Conservation (phyloP, 2,329 filamentous ascomycete species). For the Sarocladiaceae sp. region DNA sequence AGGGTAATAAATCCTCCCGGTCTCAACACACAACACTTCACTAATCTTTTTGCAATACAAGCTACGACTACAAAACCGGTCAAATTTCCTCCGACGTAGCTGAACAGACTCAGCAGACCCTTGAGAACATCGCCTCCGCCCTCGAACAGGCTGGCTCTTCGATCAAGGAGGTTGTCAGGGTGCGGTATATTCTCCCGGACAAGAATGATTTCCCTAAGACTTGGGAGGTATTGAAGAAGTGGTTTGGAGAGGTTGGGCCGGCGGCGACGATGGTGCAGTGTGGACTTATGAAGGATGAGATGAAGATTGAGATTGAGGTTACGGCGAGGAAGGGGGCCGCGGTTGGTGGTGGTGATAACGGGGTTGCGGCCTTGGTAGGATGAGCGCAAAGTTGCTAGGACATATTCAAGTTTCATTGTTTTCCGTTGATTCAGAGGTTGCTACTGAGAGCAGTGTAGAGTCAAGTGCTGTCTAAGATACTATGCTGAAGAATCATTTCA, state of each 20-base stretch:
- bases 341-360: not conserved
- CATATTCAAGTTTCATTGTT: too few relatives aligned
- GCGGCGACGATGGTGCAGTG: conserved; percentile 52
- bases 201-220: conserved; percentile 41
- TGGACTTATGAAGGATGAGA: conserved; percentile 45
- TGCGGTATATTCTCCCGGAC: conserved; percentile 48
- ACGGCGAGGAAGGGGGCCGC: conserved; percentile 29
- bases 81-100: conserved; percentile 39
- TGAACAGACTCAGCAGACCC: conserved; percentile 45
- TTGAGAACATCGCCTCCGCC: conserved; percentile 42
- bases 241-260: conserved; percentile 44
- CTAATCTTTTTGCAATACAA: too few relatives aligned
- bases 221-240: conserved; percentile 46
- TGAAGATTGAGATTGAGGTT: conserved; percentile 41
- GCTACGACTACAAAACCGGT: conserved; percentile 47
- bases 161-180: conserved; percentile 45
- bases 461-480: too few relatives aligned
- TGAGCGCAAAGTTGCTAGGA: too few relatives aligned
- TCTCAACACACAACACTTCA: too few relatives aligned
- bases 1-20: conserved; percentile 30
- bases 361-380: not conserved
- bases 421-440: too few relatives aligned
- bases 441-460: too few relatives aligned
- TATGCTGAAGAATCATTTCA: too few relatives aligned
- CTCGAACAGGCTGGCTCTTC: conserved; percentile 38